Percentiles rank a stretch among this genome's conserved stretches.
phyloP scores from a whole-genome alignment of 2,329 filamentous ascomycete species.

The Geosmithia putterillii region DNA sequence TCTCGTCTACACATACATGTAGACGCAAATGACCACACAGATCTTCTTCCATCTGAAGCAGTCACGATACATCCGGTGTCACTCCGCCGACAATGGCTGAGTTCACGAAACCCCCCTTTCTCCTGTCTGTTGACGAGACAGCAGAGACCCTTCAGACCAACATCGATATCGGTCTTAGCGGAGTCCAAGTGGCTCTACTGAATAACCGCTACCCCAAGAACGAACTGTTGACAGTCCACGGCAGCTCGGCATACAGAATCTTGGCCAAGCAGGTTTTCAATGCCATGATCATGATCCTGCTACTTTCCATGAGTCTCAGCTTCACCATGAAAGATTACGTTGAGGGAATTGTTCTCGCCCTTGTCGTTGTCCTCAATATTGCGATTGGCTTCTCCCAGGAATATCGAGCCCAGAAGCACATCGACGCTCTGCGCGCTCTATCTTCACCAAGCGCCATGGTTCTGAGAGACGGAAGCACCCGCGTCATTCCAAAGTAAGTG shows the following conservation, averaged over 20 bases:
- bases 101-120: constrained; percentile 45
- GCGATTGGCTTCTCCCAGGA: constrained; percentile 56
- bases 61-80: background rate
- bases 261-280: constrained; percentile 62
- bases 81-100: constrained; percentile 31
- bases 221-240: constrained; percentile 56
- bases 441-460: constrained; percentile 52
- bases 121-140: constrained; percentile 50
- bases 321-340: constrained; percentile 57
- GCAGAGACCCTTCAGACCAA: constrained; percentile 49
- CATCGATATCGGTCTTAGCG: constrained; percentile 53
- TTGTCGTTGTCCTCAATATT: constrained; percentile 58
- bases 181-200: constrained; percentile 44
- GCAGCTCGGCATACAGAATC: constrained; percentile 60
- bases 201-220: constrained; percentile 52
- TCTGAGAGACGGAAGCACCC: constrained; percentile 44
- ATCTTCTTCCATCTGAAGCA: too few species aligned
- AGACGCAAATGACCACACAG: too few species aligned
- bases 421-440: constrained; percentile 49
- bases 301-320: constrained; percentile 64
- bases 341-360: constrained; percentile 54
- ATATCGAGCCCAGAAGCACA: constrained; percentile 52
- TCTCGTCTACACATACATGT: too few species aligned
- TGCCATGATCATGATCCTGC: constrained; percentile 66
- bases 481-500: constrained; percentile 44